Conservation (phyloP, 2,329 filamentous ascomycete species). For the Magnaporthales sp. region DNA sequence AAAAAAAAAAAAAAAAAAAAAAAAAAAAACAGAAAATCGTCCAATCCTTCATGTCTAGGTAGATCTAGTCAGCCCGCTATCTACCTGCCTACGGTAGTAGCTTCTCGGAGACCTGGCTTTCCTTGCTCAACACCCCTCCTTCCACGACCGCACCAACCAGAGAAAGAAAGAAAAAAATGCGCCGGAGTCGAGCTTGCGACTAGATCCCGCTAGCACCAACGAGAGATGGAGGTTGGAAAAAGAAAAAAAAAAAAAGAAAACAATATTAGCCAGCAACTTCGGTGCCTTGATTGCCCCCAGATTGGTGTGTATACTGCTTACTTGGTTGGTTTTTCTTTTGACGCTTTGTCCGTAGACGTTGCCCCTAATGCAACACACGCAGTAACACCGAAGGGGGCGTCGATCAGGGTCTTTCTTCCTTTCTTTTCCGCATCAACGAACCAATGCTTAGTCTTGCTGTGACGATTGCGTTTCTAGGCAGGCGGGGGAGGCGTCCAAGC, state of each 20-base stretch:
- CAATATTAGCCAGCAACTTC: neutral
- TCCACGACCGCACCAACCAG: neutral
- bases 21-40: neutral
- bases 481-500: neutral
- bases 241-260: neutral
- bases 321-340: neutral
- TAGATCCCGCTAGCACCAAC: neutral
- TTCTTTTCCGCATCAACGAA: neutral
- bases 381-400: neutral
- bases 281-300: neutral
- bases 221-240: neutral
- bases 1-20: neutral
- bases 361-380: neutral
- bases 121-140: neutral
- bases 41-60: no score
- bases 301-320: neutral
- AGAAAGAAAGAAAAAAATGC: neutral
- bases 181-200: neutral
- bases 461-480: neutral
- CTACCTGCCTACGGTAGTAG: no score
- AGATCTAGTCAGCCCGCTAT: neutral
- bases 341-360: neutral
- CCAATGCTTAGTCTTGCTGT: neutral
- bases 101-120: neutral
- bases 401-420: neutral